Evolutionary conservation across 108 stramenopile species (phyloP).

Genomic region (Poteriospumella lacustris): DNA sequence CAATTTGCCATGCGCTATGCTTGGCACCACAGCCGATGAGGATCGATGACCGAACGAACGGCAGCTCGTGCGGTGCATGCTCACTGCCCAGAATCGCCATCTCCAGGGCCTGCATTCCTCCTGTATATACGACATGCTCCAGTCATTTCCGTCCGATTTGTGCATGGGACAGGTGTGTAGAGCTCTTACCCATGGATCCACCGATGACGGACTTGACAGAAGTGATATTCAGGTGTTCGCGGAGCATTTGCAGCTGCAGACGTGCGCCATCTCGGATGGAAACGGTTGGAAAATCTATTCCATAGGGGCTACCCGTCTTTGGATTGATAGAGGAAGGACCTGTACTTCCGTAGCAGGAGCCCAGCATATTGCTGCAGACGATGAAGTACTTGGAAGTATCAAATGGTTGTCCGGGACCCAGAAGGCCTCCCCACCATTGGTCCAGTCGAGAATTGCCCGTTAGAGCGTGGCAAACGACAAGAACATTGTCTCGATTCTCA

Average conservation of each 20-base stretch:
- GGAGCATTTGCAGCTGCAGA: conserved; percentile 67
- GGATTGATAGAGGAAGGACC: conserved; percentile 65
- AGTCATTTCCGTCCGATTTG: no score
- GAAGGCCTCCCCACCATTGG: conserved; percentile 69
- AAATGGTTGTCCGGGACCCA: conserved; percentile 56
- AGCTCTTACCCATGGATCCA: conserved; percentile 69
- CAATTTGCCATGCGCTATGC: conserved; percentile 90
- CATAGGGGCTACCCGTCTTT: conserved; percentile 56
- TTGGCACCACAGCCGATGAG: conserved; percentile 81
- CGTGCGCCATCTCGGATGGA: conserved; percentile 75
- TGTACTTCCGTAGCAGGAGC: conserved; percentile 77
- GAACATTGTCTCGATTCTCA: conserved; percentile 67
- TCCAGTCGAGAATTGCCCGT: conserved; percentile 87
- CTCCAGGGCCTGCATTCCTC: conserved; percentile 90
- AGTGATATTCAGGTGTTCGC: conserved; percentile 62
- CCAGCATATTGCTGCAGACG: conserved; percentile 79
- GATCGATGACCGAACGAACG: conserved; percentile 66
- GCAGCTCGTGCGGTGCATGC: no score
- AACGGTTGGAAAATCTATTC: conserved; percentile 75
- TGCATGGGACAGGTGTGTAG: no score
- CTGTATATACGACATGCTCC: not conserved
- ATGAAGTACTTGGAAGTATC: conserved; percentile 82
- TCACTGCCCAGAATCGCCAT: conserved; percentile 68
- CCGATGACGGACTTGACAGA: conserved; percentile 80
- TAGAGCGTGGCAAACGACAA: conserved; percentile 87